These are phyloP conservation scores for Lizonia empirigonia DNA, from an alignment of 2,329 filamentous ascomycete species.

Conservation along the genomic window DNA sequence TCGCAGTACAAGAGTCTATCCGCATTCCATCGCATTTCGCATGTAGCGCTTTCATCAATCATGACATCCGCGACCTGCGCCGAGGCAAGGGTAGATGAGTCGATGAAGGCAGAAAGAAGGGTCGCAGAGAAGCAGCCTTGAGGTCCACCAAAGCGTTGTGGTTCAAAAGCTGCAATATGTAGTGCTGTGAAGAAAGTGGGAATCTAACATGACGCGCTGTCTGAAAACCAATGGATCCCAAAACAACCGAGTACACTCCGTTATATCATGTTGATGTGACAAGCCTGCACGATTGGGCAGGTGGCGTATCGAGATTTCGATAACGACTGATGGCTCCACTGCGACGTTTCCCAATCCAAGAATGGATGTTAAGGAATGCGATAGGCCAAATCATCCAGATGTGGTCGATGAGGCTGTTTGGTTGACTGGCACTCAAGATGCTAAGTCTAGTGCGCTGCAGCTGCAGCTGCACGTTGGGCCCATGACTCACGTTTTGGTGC, in stretches of 20 bases:
- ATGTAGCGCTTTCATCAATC: conserved; percentile 17
- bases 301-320: conserved; percentile 2
- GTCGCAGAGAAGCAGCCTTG: conserved; percentile 26
- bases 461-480: conserved; percentile 15
- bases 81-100: conserved; percentile 19
- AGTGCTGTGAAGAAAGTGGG: conserved; percentile 22
- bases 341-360: conserved; percentile 3
- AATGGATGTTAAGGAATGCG: not conserved
- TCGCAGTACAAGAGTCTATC: conserved; percentile 18
- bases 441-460: conserved; percentile 8
- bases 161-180: conserved; percentile 30
- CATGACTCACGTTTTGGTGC: conserved; percentile 23
- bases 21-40: conserved; percentile 22
- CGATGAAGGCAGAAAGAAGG: conserved; percentile 20
- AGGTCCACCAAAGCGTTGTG: conserved; percentile 33
- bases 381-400: not conserved
- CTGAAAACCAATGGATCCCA: conserved; percentile 12
- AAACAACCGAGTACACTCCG: conserved; percentile 17
- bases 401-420: not conserved
- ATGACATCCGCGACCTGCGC: conserved; percentile 23
- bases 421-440: not conserved
- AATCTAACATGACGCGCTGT: conserved; percentile 17
- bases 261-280: conserved; percentile 19
- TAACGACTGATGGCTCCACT: conserved; percentile 6
- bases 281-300: conserved; percentile 9